Conservation (phyloP, 495 filamentous ascomycete genomes). For the Xylaria telfairii region DNA sequence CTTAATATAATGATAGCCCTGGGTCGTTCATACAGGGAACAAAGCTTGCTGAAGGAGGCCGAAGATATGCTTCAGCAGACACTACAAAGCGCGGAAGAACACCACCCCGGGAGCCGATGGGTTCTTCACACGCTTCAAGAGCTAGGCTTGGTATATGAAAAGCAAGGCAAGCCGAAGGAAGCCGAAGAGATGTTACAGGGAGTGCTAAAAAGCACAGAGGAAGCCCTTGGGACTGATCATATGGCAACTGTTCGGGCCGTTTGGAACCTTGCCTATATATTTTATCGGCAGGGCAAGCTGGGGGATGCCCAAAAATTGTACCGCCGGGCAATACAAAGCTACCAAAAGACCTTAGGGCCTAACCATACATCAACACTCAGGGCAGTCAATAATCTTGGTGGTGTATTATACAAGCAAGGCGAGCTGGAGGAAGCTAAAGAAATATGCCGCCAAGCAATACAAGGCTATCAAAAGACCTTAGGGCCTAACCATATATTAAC, state of each 20-base stretch:
- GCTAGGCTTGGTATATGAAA: neutral
- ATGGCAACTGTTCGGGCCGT: neutral
- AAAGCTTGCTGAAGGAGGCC: constrained; percentile 37
- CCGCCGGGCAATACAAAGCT: neutral
- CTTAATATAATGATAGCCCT: neutral
- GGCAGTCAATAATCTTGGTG: neutral
- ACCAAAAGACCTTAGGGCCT: neutral
- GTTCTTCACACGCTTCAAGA: neutral
- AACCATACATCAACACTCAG: neutral
- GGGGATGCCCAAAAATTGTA: neutral
- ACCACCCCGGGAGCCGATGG: too few relatives aligned
- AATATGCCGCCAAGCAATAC: neutral
- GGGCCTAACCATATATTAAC: neutral
- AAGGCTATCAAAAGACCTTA: neutral
- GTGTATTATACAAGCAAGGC: neutral
- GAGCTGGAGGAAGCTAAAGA: neutral
- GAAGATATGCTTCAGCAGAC: constrained; percentile 44
- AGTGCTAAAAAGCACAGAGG: too few relatives aligned
- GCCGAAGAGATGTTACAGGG: too few relatives aligned
- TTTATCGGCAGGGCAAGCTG: neutral
- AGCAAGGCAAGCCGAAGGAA: neutral
- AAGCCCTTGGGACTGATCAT: neutral
- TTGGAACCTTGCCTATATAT: neutral
- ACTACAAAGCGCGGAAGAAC: constrained; percentile 44
- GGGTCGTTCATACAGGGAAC: constrained; percentile 31